Base-by-base conservation (phyloP, 73 alveolate genomes). In the Symbiodinium natans region DNA sequence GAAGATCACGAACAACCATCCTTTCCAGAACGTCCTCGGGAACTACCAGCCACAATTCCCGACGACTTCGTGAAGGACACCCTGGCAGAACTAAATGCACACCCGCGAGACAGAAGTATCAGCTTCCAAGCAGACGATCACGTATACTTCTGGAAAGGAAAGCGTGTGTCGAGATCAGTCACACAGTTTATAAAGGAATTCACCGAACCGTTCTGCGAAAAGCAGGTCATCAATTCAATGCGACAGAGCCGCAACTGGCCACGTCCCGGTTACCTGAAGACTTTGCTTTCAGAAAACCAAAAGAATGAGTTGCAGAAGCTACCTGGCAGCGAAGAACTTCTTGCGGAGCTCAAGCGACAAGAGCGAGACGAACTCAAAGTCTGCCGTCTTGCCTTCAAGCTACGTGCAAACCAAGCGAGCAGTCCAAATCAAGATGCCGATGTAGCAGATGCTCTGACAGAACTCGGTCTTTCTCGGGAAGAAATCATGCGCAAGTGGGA, bases 201-300 rank as follows among this genome's bases (percentile, higher is more conserved):
- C 36, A 5, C 86, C 19, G 36, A 36, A 9, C 68, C 42, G 5
- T 88, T 88, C 48, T 33, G 46, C n/a, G 46, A 74, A 29, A 38
- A 59, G 1, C 33, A 13, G 11, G 36, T 27, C 25, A 9, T 88
- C 10, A 38, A 41, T 0, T n/a, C 36, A 29, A 88, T 88, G 95
- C 41, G 74, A 39, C 19, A 19, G 0, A 86, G 95, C 3, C 23
- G 27, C 0, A 59, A 38, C 42, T 88, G 95, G 95, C 95, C 95
- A 23, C 85, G 95, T 1, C 86, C 86, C 8, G 73, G 86, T 9
- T 88, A 88, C 33, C 34, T 88, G 68, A 59, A 63, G 34, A 21
- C 83, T 7, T 4, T 3, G 29, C 29, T 63, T 10, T 68, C 84
- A 3, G 46, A 11, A 5, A 25, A 41, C 10, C 31, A 8, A 5